Evolutionary conservation across 2,329 filamentous ascomycete genomes (phyloP), one percentile per base, ranked within the genome.

Genomic region (Eurotiales sp.): DNA sequence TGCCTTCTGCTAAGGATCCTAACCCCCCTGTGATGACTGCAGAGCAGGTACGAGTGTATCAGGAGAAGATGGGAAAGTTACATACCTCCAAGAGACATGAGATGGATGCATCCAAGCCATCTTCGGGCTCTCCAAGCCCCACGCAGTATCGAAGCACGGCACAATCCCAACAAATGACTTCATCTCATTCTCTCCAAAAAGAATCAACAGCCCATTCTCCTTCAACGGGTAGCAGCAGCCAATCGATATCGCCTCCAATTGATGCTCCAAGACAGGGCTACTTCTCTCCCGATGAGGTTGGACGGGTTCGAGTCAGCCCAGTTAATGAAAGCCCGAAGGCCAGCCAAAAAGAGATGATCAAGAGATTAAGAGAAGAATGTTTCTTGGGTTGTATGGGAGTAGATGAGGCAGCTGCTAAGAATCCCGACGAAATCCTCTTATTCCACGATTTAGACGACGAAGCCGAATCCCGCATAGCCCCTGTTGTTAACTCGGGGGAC

Each of bases 381-480:
- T 71, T 71, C 65, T 66, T 71, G 66, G 67, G 67, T 10, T 71
- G 67, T 61, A 67, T 65, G 52, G 67, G 68, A 43, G 69, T 71
- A 50, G 64, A 67, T 39, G 59, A 62, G 11, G 60, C 62, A 8
- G 55, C 56, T 27, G 61, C 67, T 36, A 68, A 64, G 42, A 69
- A 67, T 34, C 67, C 67, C 19, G 68, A 71, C 62, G 67, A 70
- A 29, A 67, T 70, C 11, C 55, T 69, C 10, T 59, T 65, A 6
- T 69, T 71, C 52, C 62, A 65, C 12, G 61, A 61, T 7, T 50
- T 47, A n/a, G 55, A 58, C 49, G 59, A 63, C 46, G 60, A 58
- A 40, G 42, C 32, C 59, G 55, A 55, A 55, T 47, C 51, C 47
- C 58, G 48, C 59, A 54, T 45, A 52, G 62, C 22, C 46, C 59